Percentiles rank a stretch among this genome's conserved stretches.
These are phyloP conservation scores for Tricladium varicosporioides DNA, from an alignment of 2,329 filamentous ascomycete species.

Conservation along the genomic window DNA sequence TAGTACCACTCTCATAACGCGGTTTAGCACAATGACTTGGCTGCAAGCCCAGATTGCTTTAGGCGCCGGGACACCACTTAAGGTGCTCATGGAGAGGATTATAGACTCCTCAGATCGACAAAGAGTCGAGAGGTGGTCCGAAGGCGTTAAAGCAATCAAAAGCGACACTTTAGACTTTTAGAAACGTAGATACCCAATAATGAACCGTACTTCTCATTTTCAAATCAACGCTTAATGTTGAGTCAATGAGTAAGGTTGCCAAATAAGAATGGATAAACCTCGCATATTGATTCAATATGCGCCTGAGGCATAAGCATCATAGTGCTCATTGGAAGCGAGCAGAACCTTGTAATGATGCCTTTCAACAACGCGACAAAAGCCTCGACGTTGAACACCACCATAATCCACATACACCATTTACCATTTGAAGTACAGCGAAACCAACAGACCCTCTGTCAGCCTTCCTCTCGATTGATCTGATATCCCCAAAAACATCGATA, in stretches of 20 bases:
- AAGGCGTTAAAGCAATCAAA: slow-evolving; percentile 30
- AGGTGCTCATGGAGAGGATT: slow-evolving; percentile 54
- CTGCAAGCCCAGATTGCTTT: slow-evolving; percentile 58
- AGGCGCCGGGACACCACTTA: slow-evolving; percentile 46
- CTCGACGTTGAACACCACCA: background rate
- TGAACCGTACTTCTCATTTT: background rate
- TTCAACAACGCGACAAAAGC: background rate
- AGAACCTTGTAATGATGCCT: background rate
- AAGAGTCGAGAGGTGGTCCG: slow-evolving; percentile 67
- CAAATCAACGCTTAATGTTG: no score
- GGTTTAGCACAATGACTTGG: slow-evolving; percentile 75
- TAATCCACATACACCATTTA: background rate
- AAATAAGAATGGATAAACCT: no score
- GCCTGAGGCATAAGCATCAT: no score
- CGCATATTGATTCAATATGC: no score
- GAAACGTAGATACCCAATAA: slow-evolving; percentile 21
- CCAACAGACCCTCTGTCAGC: background rate
- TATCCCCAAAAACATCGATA: background rate
- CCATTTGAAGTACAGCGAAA: background rate
- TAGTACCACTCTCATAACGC: slow-evolving; percentile 76
- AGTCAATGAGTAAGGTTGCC: no score
- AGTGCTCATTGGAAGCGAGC: background rate
- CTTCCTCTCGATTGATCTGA: background rate
- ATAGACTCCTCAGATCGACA: slow-evolving; percentile 65
- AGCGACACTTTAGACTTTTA: slow-evolving; percentile 26